phyloP scores from a whole-genome alignment of 371 early-diverging fungal genomes.

The Thermomucor indicae-seudaticae region DNA sequence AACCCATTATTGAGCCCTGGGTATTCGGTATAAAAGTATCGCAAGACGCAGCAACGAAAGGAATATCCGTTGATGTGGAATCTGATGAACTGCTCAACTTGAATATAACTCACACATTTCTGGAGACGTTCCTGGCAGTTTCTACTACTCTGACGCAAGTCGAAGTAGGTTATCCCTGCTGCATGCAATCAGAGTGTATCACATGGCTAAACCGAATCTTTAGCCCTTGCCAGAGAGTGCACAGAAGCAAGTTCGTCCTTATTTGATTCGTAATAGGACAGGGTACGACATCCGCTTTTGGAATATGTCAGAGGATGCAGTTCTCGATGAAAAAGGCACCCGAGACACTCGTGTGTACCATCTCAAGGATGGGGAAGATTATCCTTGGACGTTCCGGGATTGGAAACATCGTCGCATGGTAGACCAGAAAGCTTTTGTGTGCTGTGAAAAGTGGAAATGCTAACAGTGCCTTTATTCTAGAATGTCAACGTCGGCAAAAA shows the following conservation, averaged over 20 bases:
- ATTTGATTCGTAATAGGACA: constrained; percentile 69
- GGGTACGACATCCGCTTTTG: constrained; percentile 76
- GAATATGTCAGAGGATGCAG: constrained; percentile 58
- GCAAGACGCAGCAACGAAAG: constrained; percentile 25
- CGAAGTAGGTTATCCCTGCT: constrained; percentile 9
- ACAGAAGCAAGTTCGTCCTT: constrained; percentile 52
- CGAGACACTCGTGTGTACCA: constrained; percentile 41
- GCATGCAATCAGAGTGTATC: no score
- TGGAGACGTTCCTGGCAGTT: constrained; percentile 58
- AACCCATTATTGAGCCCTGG: constrained; percentile 85
- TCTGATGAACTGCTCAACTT: constrained; percentile 63
- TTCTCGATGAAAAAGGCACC: constrained; percentile 7
- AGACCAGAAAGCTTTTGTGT: neutral
- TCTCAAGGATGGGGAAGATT: constrained; percentile 52
- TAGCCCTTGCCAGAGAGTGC: constrained; percentile 31
- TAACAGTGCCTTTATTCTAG: constrained; percentile 2
- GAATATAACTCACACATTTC: constrained; percentile 70
- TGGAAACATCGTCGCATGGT: constrained; percentile 77
- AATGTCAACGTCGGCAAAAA: constrained; percentile 40
- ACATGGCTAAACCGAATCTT: neutral
- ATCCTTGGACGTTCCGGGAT: constrained; percentile 81
- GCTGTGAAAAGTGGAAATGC: neutral
- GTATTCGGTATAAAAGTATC: constrained; percentile 33
- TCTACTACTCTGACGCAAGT: constrained; percentile 24
- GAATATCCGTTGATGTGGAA: constrained; percentile 39